Evolutionary conservation across 192 early-diverging fungal genomes (phyloP), one percentile per base, ranked within the genome.

Genomic region (Powellomyces hirtus): DNA sequence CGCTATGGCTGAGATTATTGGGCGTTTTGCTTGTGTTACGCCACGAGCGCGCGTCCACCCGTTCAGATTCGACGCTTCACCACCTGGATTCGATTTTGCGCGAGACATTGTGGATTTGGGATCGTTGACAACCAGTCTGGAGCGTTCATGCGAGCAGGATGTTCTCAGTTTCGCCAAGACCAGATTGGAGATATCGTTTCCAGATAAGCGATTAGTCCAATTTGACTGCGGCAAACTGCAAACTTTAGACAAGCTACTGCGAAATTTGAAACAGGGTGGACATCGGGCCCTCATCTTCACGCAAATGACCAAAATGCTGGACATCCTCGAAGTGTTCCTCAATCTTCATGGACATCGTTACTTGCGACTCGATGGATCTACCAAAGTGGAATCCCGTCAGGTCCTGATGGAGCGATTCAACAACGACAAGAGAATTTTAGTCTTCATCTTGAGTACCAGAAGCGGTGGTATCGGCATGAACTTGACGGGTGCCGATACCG

Each of bases 271-370:
- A 67, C 73, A 76, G 0, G 76, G 86, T 8, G 89, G 88, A 5
- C 95, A 97, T 74, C 91, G 93, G 45, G 91, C 94, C 2, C 76
- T 97, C 44, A 86, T 97, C n/a, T 97, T 96, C 74, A 91, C 89
- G 13, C 95, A 97, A 79, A 92, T 95, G 76, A 89, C 90, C 7
- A 88, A 88, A 45, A 89, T 94, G 77, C 70, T 97, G 72, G 95
- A 98, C 74, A 89, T 95, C 57, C 94, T 99, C 38, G 93, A 99
- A 77, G 87, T 89, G 31, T 90, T 89, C 72, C 59, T 92, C 94
- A 85, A 88, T 4, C 92, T 93, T 68, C 87, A 90, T 38, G 89
- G 93, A 73, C 90, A 94, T 81, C 90, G 83, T 35, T 96, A 96
- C 74, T 76, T 95, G 60, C 90, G 94, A 18, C 78, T 96, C 29